These are phyloP conservation scores for Bassia scoparia DNA, from an alignment of 148 eudicot genomes.

Conservation along the genomic window DNA sequence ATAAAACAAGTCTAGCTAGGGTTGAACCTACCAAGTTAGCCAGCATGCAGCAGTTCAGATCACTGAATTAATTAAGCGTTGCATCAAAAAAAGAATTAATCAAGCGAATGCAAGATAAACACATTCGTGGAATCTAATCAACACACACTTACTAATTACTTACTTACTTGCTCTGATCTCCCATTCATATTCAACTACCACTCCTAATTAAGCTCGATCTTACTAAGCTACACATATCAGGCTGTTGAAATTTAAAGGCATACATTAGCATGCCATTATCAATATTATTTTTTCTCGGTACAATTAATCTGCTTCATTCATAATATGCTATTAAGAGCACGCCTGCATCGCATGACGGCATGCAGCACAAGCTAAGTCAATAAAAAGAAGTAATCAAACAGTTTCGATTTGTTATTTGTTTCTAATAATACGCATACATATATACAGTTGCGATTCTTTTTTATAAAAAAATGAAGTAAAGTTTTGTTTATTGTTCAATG, in stretches of 20 bases:
- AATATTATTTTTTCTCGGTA: background rate
- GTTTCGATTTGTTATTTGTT: background rate
- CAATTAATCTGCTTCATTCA: conserved; percentile 6
- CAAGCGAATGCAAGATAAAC: background rate
- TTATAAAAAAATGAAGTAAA: background rate
- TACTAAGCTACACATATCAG: too few species aligned
- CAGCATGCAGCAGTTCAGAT: conserved; percentile 24
- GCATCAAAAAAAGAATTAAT: conserved; percentile 12
- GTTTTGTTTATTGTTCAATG: conserved; percentile 22
- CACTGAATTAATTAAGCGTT: too few species aligned
- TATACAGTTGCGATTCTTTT: too few species aligned
- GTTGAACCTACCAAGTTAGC: conserved; percentile 20
- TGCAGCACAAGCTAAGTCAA: conserved; percentile 1
- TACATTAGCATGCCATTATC: too few species aligned
- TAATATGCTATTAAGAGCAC: background rate
- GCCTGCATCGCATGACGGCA: conserved; percentile 4
- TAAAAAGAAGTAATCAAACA: background rate
- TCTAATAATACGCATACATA: too few species aligned
- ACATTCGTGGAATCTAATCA: conserved; percentile 24
- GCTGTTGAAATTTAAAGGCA: too few species aligned
- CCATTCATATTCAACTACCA: background rate
- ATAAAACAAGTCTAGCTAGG: too few species aligned
- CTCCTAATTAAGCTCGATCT: background rate
- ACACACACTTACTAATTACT: background rate
- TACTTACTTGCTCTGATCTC: background rate